Evolutionary conservation across 2,329 filamentous ascomycete genomes (phyloP).

Genomic region (Xylaria polymorpha): DNA sequence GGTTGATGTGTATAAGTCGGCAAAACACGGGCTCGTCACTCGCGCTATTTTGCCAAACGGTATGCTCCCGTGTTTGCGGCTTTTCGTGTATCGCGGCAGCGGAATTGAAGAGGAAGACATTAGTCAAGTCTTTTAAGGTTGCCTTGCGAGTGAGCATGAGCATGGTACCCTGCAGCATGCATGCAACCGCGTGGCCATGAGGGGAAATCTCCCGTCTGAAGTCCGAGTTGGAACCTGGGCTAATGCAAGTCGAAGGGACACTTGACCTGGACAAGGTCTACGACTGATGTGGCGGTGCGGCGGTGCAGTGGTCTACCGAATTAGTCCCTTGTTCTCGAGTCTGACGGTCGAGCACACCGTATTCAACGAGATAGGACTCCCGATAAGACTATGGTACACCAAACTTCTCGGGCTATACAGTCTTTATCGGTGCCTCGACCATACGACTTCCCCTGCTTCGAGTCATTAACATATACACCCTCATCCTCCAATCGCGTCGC

Average conservation of each 20-base stretch:
- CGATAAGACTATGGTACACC: not conserved
- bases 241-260: slow-evolving; percentile 1
- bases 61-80: not conserved
- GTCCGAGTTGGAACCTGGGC: not conserved
- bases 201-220: slow-evolving; percentile 9
- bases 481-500: not conserved
- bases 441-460: not conserved
- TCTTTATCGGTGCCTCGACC: not conserved
- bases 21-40: slow-evolving; percentile 17
- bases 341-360: not conserved
- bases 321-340: not conserved
- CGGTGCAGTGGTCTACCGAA: not conserved
- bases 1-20: slow-evolving; percentile 9
- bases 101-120: slow-evolving; percentile 1
- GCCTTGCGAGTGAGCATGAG: slow-evolving; percentile 17
- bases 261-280: not conserved
- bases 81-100: slow-evolving; percentile 30
- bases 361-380: not conserved
- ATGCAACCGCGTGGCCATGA: slow-evolving; percentile 18
- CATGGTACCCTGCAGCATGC: slow-evolving; percentile 21
- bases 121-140: slow-evolving; percentile 19
- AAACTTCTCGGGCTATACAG: not conserved
- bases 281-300: slow-evolving; percentile 1
- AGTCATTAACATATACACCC: not conserved
- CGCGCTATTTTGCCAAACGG: not conserved